These are phyloP conservation scores for Ceratobasidium sp. DNA, from an alignment of 1,284 basidiomycete species.

Conservation along the genomic window DNA sequence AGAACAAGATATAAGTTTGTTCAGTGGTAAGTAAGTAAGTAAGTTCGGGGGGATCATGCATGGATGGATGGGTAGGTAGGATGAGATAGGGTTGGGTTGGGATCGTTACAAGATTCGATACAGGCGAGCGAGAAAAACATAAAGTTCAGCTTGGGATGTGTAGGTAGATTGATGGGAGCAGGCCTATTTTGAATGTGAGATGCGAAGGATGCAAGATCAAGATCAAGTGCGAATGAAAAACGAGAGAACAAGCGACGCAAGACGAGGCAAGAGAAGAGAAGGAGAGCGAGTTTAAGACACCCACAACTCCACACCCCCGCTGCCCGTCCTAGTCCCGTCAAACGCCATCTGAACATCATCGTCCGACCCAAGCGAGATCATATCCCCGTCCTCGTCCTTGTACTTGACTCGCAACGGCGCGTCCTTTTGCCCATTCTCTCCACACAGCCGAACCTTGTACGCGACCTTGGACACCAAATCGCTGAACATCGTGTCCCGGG, in stretches of 20 bases:
- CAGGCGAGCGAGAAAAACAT: constrained; percentile 20
- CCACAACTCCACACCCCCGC: constrained; percentile 44
- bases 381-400: constrained; percentile 91
- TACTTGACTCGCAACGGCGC: constrained; percentile 87
- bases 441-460: constrained; percentile 91
- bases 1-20: background rate
- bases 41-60: constrained; percentile 10
- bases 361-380: constrained; percentile 86
- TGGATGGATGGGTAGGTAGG: too few species aligned
- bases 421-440: constrained; percentile 69
- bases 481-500: constrained; percentile 79
- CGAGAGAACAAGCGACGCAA: background rate
- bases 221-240: constrained; percentile 18
- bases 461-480: constrained; percentile 91
- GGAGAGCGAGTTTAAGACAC: constrained; percentile 37
- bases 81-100: too few species aligned
- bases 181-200: constrained; percentile 1
- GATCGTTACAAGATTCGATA: constrained; percentile 36
- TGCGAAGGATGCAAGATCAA: background rate
- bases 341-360: constrained; percentile 94
- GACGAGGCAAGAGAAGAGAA: too few species aligned
- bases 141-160: background rate
- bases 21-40: background rate
- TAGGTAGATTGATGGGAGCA: background rate
- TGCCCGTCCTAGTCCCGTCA: constrained; percentile 59